phyloP scores from a whole-genome alignment of 208 protist genomes.

The Trypanosomatidae sp. region DNA sequence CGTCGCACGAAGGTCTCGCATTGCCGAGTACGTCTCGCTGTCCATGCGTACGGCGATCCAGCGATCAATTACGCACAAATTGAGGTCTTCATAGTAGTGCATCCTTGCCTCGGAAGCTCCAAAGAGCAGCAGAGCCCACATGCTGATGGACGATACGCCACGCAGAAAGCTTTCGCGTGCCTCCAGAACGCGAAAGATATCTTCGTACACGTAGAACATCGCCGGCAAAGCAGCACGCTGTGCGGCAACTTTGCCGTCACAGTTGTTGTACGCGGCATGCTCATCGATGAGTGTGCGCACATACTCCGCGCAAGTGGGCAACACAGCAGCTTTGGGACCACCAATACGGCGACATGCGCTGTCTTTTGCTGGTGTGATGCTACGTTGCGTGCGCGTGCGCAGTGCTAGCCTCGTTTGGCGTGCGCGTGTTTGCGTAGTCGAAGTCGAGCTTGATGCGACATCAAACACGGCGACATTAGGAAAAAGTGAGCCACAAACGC shows the following conservation, averaged over 20 bases:
- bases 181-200: constrained; percentile 54
- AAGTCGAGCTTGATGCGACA: too few species aligned
- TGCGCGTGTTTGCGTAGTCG: constrained; percentile 4
- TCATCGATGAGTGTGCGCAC: constrained; percentile 6
- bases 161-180: constrained; percentile 44
- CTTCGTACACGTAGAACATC: constrained; percentile 68
- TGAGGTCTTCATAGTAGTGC: constrained; percentile 21
- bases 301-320: constrained; percentile 15
- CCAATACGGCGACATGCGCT: constrained; percentile 60
- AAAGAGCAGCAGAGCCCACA: constrained; percentile 80
- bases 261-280: neutral
- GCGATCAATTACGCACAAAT: constrained; percentile 49
- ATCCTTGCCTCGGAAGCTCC: constrained; percentile 45
- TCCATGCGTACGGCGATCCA: constrained; percentile 62
- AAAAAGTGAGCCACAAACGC: constrained; percentile 56
- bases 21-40: constrained; percentile 13
- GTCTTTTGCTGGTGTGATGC: constrained; percentile 57
- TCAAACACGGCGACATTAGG: constrained; percentile 81
- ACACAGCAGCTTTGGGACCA: constrained; percentile 11
- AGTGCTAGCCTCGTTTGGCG: constrained; percentile 22
- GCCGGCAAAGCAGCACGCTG: constrained; percentile 11
- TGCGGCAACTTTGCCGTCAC: neutral
- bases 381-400: constrained; percentile 24
- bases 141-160: constrained; percentile 47
- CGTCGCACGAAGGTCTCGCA: constrained; percentile 22